Base-by-base conservation (phyloP, 192 early-diverging fungal genomes). In the Coemansia sp. region DNA sequence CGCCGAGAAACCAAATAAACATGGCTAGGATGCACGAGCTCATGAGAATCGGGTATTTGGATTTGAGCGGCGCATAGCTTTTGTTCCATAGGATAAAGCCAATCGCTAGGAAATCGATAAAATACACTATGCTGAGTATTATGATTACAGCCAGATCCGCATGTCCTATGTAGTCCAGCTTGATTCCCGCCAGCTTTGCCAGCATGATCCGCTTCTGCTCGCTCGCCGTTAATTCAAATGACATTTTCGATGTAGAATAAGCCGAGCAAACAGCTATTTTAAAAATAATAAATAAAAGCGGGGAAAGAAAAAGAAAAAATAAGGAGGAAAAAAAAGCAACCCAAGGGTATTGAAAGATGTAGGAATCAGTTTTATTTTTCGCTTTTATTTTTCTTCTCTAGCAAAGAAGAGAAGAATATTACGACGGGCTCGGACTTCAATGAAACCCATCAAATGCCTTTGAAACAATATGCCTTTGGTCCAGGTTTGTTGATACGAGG, bases 41-140 rank as follows among this genome's bases (percentile, higher is more conserved):
- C 81, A 82, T 82, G 23, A 82, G 61, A 3, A 71, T 64, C 19
- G 69, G 75, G 50, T 82, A 78, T 39, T 82, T 82, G 36, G 81
- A 77, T 55, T 82, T 82, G 42, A 82, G 63, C 35, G 81, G 81
- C 48, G 81, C 65, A 60, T 77, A 82, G 59, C 67, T 74, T 36
- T 75, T 71, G 61, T 82, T 77, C 58, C 56, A 68, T 6, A 82
- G 34, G 11, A 78, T 57, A 49, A 72, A 82, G 1, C n/a, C 42
- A 9, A 71, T 51, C 0, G 71, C 64, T 7, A 64, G 14, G 25
- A 77, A 55, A 58, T 82, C 62, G 23, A 77, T 7, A 29, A 70
- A 54, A 34, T 78, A 79, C 9, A 74, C 50, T 11, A 51, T 58
- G 32, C 71, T 64, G 14, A 79, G 50, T 0, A 61, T 51, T 5